Conservation (phyloP, 2,329 filamentous ascomycete species). For the Alternaria sp. region DNA sequence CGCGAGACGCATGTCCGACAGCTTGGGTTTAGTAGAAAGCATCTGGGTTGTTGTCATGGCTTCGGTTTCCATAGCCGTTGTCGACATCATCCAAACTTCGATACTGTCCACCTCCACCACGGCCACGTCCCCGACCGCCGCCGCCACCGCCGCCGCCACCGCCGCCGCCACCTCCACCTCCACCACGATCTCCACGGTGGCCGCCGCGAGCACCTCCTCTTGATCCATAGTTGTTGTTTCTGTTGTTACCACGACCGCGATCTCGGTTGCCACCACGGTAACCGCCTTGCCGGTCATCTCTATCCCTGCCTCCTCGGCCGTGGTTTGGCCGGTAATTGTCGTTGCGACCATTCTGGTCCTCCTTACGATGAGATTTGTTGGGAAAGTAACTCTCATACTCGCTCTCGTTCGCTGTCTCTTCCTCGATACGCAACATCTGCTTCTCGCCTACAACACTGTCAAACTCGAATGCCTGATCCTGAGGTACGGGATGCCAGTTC, state of each 20-base stretch:
- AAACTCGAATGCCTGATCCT: slow-evolving; percentile 75
- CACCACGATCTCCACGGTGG: slow-evolving; percentile 49
- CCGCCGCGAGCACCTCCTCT: slow-evolving; percentile 52
- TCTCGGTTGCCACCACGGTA: slow-evolving; percentile 45
- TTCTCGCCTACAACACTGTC: slow-evolving; percentile 88
- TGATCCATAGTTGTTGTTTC: slow-evolving; percentile 38
- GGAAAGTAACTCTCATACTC: slow-evolving; percentile 68
- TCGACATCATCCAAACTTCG: slow-evolving; percentile 54
- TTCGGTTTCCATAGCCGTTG: slow-evolving; percentile 33
- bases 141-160: slow-evolving; percentile 44
- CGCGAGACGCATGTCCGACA: not conserved
- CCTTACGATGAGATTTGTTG: slow-evolving; percentile 60
- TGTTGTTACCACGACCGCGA: slow-evolving; percentile 37
- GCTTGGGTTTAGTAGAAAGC: slow-evolving; percentile 36
- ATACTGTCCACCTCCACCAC: slow-evolving; percentile 46
- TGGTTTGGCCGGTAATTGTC: slow-evolving; percentile 35
- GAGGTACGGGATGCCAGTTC: slow-evolving; percentile 78
- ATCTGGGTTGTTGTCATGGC: slow-evolving; percentile 41
- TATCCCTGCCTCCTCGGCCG: slow-evolving; percentile 26
- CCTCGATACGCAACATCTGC: slow-evolving; percentile 79
- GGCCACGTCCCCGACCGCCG: slow-evolving; percentile 38
- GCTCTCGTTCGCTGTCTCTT: slow-evolving; percentile 66
- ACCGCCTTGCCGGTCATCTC: slow-evolving; percentile 28
- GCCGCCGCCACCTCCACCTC: slow-evolving; percentile 44
- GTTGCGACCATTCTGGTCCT: slow-evolving; percentile 52